phyloP scores from a whole-genome alignment of 2,329 filamentous ascomycete species.

The Neonectria faginata region DNA sequence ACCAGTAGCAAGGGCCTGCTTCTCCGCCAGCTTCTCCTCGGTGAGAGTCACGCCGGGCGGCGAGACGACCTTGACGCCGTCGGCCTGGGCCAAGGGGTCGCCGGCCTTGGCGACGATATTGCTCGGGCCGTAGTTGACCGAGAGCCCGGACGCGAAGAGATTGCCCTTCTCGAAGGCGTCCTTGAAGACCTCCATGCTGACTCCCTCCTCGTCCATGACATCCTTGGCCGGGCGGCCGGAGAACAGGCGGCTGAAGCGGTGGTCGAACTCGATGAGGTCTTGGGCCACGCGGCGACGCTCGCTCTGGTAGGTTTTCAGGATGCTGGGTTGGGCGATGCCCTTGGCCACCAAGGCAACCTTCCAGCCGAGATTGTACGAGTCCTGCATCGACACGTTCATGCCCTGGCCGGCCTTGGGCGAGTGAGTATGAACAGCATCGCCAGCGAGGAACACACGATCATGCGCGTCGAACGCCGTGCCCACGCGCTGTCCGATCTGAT shows the following conservation, averaged over 20 bases:
- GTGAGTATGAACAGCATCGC: not conserved
- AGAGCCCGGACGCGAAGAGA: conserved; percentile 41
- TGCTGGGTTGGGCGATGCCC: not conserved
- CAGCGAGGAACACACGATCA: conserved; percentile 52
- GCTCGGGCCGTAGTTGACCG: conserved; percentile 35
- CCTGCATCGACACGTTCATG: not conserved
- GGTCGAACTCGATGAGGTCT: conserved; percentile 70
- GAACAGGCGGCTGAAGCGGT: conserved; percentile 67
- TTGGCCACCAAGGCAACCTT: not conserved
- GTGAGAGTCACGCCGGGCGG: not conserved
- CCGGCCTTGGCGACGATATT: conserved; percentile 28
- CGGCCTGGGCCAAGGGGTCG: not conserved
- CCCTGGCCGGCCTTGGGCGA: not conserved
- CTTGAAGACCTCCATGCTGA: conserved; percentile 72
- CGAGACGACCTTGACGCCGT: not conserved
- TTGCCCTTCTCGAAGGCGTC: conserved; percentile 70
- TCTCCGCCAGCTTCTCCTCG: conserved; percentile 13
- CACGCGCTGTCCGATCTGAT: conserved; percentile 75
- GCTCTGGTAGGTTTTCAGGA: not conserved
- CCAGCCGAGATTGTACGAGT: not conserved
- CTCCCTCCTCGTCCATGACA: conserved; percentile 69
- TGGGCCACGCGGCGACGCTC: not conserved
- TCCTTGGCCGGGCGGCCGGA: conserved; percentile 64
- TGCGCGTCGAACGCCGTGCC: conserved; percentile 66
- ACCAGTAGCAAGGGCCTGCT: conserved; percentile 52